Evolutionary conservation across 257 asterid species (phyloP).

Genomic region (Asclepias syriaca): DNA sequence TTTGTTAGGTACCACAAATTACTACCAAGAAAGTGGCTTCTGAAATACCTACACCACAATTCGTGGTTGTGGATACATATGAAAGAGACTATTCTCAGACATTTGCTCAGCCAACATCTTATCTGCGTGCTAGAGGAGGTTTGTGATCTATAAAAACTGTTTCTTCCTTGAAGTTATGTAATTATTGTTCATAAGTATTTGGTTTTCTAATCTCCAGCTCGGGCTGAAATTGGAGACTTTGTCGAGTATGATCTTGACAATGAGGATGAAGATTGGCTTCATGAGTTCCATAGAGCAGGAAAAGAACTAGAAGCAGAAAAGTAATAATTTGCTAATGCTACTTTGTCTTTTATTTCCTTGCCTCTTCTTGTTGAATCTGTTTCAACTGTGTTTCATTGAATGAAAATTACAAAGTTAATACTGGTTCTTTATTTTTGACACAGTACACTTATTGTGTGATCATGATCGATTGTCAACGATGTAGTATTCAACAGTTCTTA

Average conservation of each 20-base stretch:
- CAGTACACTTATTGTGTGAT: background rate
- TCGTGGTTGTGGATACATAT: conserved; percentile 83
- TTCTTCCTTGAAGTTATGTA: conserved; percentile 13
- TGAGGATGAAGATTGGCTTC: conserved; percentile 99
- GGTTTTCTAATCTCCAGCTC: conserved; percentile 48
- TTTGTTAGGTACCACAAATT: conserved; percentile 56
- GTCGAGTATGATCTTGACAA: conserved; percentile 98
- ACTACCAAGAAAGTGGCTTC: conserved; percentile 63
- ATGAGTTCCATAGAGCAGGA: conserved; percentile 70
- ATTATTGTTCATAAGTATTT: conserved; percentile 16
- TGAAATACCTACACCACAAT: conserved; percentile 97
- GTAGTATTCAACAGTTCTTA: background rate
- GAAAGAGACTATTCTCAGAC: conserved; percentile 94
- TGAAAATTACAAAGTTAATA: background rate
- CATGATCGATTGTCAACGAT: background rate
- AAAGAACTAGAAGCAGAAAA: conserved; percentile 61
- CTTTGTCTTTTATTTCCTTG: background rate
- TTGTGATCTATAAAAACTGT: conserved; percentile 19
- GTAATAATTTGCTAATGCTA: conserved; percentile 35
- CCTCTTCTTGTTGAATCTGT: background rate
- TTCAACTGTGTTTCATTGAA: conserved; percentile 1
- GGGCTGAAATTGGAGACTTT: conserved; percentile 96
- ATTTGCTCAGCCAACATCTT: conserved; percentile 79
- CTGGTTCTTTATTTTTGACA: background rate
- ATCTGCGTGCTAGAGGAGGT: conserved; percentile 97